Conservation (phyloP, 176 grass and related monocot genomes). For the Raddia distichophylla region DNA sequence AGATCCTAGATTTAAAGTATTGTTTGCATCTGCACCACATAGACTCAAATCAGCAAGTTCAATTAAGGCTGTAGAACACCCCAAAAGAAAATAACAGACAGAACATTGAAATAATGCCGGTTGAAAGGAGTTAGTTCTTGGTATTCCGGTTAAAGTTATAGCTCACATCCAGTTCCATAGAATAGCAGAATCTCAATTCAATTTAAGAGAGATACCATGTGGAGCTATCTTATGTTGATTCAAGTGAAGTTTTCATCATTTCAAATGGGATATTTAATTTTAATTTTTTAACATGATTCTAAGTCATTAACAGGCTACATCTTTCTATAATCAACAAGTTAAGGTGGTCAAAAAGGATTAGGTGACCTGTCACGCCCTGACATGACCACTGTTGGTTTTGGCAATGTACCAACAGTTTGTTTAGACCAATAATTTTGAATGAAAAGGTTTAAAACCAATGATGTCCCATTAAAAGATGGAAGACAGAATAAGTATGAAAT, state of each 20-base stretch:
- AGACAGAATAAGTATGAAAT: neutral
- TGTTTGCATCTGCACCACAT: slow-evolving; percentile 68
- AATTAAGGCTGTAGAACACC: neutral
- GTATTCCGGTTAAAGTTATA: neutral
- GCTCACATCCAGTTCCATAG: neutral
- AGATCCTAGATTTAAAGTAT: slow-evolving; percentile 66
- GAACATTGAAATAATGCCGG: too few relatives aligned
- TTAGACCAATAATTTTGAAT: neutral
- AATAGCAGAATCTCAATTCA: neutral
- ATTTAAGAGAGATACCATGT: neutral
- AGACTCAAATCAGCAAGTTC: neutral
- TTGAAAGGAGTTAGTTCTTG: too few relatives aligned
- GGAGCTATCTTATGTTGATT: slow-evolving; percentile 16
- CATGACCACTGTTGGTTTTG: neutral
- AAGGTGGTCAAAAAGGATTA: neutral
- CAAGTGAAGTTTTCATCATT: neutral
- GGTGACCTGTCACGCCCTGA: too few relatives aligned
- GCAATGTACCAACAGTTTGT: neutral
- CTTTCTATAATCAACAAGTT: neutral
- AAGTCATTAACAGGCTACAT: neutral
- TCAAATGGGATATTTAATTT: neutral
- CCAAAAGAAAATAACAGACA: neutral
- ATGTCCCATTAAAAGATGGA: neutral
- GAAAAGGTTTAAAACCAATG: neutral
- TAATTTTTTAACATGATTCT: neutral